A percentile compares a stretch with the other conserved stretches of the same genome.
Conservation (phyloP, 2,329 filamentous ascomycete genomes). For the Fragosphaeria purpurea region DNA sequence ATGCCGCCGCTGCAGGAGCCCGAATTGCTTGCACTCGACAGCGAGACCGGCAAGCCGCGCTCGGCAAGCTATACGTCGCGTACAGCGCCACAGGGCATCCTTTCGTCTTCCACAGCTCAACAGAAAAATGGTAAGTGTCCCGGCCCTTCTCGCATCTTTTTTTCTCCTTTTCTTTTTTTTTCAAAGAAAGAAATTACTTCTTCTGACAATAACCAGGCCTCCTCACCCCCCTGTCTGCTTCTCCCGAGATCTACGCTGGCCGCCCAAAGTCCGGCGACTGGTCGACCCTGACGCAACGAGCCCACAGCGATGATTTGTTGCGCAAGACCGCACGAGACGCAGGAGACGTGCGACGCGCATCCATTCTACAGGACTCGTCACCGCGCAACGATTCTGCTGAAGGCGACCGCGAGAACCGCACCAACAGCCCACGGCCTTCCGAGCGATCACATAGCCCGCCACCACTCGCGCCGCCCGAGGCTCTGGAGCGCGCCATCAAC, state of each 20-base stretch:
- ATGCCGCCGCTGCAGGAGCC: slow-evolving; percentile 50
- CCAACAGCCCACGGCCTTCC: slow-evolving; percentile 23
- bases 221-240: slow-evolving; percentile 43
- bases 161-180: background rate
- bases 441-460: slow-evolving; percentile 69
- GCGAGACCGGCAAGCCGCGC: slow-evolving; percentile 25
- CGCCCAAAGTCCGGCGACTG: slow-evolving; percentile 42
- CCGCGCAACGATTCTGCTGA: slow-evolving; percentile 20
- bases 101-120: slow-evolving; percentile 24
- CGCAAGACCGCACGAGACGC: slow-evolving; percentile 33
- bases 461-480: slow-evolving; percentile 60
- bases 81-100: slow-evolving; percentile 28
- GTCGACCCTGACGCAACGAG: slow-evolving; percentile 32
- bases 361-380: slow-evolving; percentile 17
- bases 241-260: slow-evolving; percentile 38
- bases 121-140: slow-evolving; percentile 24
- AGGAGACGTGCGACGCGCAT: slow-evolving; percentile 27
- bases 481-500: slow-evolving; percentile 70
- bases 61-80: slow-evolving; percentile 30
- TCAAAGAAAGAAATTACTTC: too few species aligned
- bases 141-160: background rate
- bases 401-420: slow-evolving; percentile 17
- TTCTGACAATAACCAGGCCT: slow-evolving; percentile 25
- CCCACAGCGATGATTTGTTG: slow-evolving; percentile 46
- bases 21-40: slow-evolving; percentile 58